Conservation (phyloP, 208 protist genomes). For the Trypanosoma congolense region DNA sequence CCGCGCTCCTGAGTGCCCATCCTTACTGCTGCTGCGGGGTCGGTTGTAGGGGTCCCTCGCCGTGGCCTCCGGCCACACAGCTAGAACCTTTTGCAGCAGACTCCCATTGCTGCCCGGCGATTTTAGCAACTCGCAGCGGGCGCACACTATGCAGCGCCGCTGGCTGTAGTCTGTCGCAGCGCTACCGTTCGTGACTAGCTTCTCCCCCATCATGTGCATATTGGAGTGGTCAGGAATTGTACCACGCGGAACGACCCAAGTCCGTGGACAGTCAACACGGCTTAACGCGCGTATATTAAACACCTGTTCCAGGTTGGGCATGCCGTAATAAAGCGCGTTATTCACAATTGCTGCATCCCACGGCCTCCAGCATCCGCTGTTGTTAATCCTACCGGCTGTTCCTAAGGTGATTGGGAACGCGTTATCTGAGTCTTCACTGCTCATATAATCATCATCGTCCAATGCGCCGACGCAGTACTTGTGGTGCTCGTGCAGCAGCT, state of each 20-base stretch:
- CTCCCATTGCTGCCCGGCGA: conserved; percentile 4
- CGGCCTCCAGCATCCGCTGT: not conserved
- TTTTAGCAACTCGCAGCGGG: conserved; percentile 39
- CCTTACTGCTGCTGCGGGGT: not conserved
- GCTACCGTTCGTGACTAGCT: conserved; percentile 7
- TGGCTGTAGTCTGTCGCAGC: conserved; percentile 31
- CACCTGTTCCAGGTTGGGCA: conserved; percentile 1
- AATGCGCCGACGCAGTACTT: conserved; percentile 20
- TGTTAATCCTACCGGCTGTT: not conserved
- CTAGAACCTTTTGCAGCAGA: conserved; percentile 36
- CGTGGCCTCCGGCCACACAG: conserved; percentile 39
- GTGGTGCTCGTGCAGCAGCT: conserved; percentile 15
- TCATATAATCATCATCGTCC: conserved; percentile 11
- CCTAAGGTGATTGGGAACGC: conserved; percentile 1
- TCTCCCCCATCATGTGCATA: conserved; percentile 9
- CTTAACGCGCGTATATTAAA: conserved; percentile 21
- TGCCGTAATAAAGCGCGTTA: not conserved
- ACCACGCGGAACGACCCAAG: conserved; percentile 41
- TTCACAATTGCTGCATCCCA: not conserved
- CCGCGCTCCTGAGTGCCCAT: not conserved
- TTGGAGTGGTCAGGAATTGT: conserved; percentile 28
- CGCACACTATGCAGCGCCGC: conserved; percentile 32
- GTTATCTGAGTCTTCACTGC: conserved; percentile 12
- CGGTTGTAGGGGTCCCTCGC: not conserved
- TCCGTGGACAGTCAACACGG: conserved; percentile 19